phyloP scores from a whole-genome alignment of 495 filamentous ascomycete genomes.

The Pyronema omphalodes region DNA sequence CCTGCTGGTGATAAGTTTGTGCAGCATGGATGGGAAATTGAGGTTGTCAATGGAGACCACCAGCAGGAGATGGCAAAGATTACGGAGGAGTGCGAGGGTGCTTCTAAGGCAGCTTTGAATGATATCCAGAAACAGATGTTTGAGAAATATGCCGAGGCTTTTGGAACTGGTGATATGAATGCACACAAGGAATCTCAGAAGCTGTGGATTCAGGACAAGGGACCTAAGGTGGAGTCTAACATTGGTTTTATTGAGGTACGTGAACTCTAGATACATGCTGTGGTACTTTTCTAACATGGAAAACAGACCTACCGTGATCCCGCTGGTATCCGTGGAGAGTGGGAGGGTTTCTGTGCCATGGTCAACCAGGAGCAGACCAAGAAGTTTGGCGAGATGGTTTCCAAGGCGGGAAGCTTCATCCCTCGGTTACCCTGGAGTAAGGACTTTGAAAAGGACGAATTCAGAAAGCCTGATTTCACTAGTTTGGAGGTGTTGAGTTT shows the following conservation, averaged over 20 bases:
- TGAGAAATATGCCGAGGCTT: constrained; percentile 64
- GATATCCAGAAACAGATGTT: constrained; percentile 75
- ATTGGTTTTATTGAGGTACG: constrained; percentile 69
- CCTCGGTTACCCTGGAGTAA: constrained; percentile 71
- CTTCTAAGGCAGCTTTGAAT: constrained; percentile 60
- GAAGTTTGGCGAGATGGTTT: constrained; percentile 75
- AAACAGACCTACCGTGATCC: constrained; percentile 69
- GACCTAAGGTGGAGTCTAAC: constrained; percentile 75
- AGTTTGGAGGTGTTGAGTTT: constrained; percentile 54
- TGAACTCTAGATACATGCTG: too few species aligned
- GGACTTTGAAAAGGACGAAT: constrained; percentile 89
- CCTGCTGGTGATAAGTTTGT: constrained; percentile 46
- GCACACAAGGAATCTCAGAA: constrained; percentile 83
- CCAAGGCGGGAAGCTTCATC: constrained; percentile 62
- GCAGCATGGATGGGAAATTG: constrained; percentile 27
- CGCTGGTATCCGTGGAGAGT: constrained; percentile 81
- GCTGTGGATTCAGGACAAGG: constrained; percentile 81
- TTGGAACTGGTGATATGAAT: constrained; percentile 63
- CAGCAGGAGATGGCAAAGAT: constrained; percentile 63
- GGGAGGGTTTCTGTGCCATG: constrained; percentile 81
- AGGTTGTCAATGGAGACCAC: constrained; percentile 72
- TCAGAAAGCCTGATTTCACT: constrained; percentile 87
- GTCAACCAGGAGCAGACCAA: constrained; percentile 73
- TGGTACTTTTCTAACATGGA: too few species aligned
- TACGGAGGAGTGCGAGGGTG: constrained; percentile 48